These are phyloP conservation scores for Collybiopsis luxurians DNA, from an alignment of 768 basidiomycete genomes.

Conservation along the genomic window DNA sequence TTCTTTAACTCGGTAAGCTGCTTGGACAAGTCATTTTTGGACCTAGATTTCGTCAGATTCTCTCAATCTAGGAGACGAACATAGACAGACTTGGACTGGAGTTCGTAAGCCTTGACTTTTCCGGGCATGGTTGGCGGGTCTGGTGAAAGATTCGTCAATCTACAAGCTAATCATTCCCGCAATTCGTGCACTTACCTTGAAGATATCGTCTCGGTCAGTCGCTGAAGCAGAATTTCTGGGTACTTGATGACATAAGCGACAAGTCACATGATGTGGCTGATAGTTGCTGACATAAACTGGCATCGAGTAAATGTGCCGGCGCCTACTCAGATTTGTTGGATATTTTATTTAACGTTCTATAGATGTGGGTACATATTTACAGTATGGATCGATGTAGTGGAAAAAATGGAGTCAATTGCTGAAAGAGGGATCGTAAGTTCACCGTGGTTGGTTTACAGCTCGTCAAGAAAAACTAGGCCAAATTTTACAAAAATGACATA, in stretches of 20 bases:
- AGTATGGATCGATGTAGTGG: too few species aligned
- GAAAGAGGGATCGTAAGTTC: too few species aligned
- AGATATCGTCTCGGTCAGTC: constrained; percentile 5
- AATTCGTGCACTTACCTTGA: constrained; percentile 5
- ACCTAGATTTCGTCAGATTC: constrained; percentile 47
- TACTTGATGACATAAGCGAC: background rate
- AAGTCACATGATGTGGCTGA: background rate
- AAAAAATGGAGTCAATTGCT: too few species aligned
- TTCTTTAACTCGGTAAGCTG: constrained; percentile 92
- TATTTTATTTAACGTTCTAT: too few species aligned
- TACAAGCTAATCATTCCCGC: background rate
- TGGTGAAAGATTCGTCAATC: constrained; percentile 4
- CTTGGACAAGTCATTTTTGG: constrained; percentile 94
- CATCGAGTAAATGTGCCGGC: too few species aligned
- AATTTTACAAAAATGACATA: too few species aligned
- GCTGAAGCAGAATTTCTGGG: background rate
- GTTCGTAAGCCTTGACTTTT: constrained; percentile 95
- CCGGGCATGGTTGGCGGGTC: constrained; percentile 65
- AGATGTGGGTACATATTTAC: too few species aligned
- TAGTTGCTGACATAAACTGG: too few species aligned
- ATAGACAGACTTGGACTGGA: constrained; percentile 82
- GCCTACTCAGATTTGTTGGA: too few species aligned
- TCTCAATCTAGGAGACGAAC: background rate
- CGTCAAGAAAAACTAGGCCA: too few species aligned
- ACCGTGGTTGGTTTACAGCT: too few species aligned